Percentiles rank a stretch among this genome's conserved stretches.
phyloP scores from a whole-genome alignment of 345 rosid genomes.

The Syzygium aqueum region DNA sequence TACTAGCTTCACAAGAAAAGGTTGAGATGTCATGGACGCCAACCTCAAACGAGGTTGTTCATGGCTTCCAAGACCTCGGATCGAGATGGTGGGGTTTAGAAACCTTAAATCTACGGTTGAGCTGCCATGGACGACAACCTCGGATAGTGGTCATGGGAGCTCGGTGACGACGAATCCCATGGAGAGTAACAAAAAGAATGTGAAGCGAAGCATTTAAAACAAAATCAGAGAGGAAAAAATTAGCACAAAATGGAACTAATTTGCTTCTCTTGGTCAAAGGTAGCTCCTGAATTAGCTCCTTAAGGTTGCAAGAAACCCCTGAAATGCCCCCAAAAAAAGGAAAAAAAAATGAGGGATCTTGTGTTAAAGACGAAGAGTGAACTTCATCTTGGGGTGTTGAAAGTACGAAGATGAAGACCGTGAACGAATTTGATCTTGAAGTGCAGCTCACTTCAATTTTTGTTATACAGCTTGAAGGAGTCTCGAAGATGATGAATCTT shows the following conservation, averaged over 20 bases:
- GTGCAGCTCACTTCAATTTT: too few species aligned
- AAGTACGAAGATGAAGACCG: too few species aligned
- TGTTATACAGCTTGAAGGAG: too few species aligned
- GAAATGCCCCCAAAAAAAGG: rapidly evolving
- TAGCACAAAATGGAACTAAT: neutral
- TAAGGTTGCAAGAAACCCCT: neutral
- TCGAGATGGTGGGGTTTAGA: rapidly evolving
- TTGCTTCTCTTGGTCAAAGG: neutral
- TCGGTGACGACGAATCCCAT: too few species aligned
- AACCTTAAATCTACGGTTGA: rapidly evolving
- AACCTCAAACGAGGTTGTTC: neutral
- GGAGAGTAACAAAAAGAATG: neutral
- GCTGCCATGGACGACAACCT: too few species aligned
- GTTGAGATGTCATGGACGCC: rapidly evolving
- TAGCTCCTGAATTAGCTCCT: rapidly evolving
- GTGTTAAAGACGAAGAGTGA: too few species aligned
- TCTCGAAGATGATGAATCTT: too few species aligned
- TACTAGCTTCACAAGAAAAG: neutral
- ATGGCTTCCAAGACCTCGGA: neutral
- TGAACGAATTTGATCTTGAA: too few species aligned
- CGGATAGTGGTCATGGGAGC: neutral
- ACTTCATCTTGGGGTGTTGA: too few species aligned
- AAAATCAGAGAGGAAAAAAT: too few species aligned
- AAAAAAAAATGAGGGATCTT: too few species aligned
- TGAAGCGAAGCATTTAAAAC: neutral